These are phyloP conservation scores for Phytopythium mirpurense DNA, from an alignment of 352 stramenopile species.

Conservation along the genomic window DNA sequence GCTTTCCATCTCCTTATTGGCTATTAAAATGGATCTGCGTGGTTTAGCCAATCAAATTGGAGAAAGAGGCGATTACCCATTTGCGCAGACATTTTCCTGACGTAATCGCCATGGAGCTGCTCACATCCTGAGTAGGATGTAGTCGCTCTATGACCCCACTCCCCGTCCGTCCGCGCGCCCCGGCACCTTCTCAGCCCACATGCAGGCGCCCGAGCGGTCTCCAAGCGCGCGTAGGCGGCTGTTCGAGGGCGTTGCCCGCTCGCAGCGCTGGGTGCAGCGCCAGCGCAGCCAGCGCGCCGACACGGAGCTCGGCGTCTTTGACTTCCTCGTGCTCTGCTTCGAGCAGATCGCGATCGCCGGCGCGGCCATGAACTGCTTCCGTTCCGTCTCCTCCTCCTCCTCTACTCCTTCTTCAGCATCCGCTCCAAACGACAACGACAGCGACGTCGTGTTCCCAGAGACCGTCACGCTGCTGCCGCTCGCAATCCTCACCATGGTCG, in stretches of 20 bases:
- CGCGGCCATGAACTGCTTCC: constrained; percentile 30
- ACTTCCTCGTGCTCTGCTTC: constrained; percentile 30
- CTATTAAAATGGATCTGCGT: too few relatives aligned
- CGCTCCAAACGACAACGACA: background rate
- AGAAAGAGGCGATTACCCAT: too few relatives aligned
- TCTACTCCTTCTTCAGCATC: background rate
- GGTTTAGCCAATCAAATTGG: too few relatives aligned
- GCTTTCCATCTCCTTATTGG: too few relatives aligned
- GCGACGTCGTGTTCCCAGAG: constrained; percentile 14
- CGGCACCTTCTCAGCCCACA: background rate
- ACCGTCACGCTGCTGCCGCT: constrained; percentile 18
- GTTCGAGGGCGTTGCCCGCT: constrained; percentile 4
- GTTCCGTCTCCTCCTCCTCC: constrained; percentile 6
- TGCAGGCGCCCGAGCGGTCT: background rate
- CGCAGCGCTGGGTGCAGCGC: constrained; percentile 16
- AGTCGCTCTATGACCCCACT: too few relatives aligned
- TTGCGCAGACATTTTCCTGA: too few relatives aligned
- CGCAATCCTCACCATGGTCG: constrained; percentile 18
- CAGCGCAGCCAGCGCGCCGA: constrained; percentile 15
- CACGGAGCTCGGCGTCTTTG: constrained; percentile 22
- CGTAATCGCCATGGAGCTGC: too few relatives aligned
- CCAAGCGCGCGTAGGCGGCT: constrained; percentile 1
- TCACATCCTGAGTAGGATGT: too few relatives aligned
- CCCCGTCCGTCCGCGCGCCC: background rate
- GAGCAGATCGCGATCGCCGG: constrained; percentile 26